Base-by-base conservation (phyloP, 495 filamentous ascomycete species). In the Penicillium odoratum region DNA sequence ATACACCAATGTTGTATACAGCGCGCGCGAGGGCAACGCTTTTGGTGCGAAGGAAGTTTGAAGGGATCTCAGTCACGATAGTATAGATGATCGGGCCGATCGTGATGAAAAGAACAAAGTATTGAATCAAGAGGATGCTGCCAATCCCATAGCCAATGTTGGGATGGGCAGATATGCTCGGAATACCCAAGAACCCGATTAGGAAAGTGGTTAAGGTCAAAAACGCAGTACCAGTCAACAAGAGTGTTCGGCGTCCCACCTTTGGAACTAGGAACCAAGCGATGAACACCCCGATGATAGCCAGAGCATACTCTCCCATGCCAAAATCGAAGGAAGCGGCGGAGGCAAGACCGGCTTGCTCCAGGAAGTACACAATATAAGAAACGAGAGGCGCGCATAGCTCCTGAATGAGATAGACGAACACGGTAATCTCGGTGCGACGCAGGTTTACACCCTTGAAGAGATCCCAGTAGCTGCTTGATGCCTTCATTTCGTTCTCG, bases 371-470 rank as follows among this genome's bases (percentile, higher is more conserved):
- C 0, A 84, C 87, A 0, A 80, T 81, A 54, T 83, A 87, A 30
- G 81, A 81, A 16, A 56, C 51, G 13, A 69, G 56, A 6, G 40
- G 40, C 4, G 57, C 58, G 11, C 33, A 57, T 3, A 64, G 34
- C 8, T 29, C 46, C 29, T 57, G 55, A 18, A 42, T 57, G 5
- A 85, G 84, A 26, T 54, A 63, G 0, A 36, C 81, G 80, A 87
- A 84, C 66, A 84, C 87, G 30, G 85, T 82, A 59, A 90, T 88
- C 71, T 89, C 87, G 5, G 89, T 92, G 44, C 90, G 85, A 25
- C 87, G 82, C 21, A 84, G 72, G 55, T 93, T 84, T 5, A 79
- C 79, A 0, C 88, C 88, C 63, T 81, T 85, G 77, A 92, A 92
- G 70, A 88, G 88, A 65, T 91, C 88, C 55, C 76, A 60, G 60